Base-by-base conservation (phyloP, 805 yeast genomes). In the Candida sakaeoensis region DNA sequence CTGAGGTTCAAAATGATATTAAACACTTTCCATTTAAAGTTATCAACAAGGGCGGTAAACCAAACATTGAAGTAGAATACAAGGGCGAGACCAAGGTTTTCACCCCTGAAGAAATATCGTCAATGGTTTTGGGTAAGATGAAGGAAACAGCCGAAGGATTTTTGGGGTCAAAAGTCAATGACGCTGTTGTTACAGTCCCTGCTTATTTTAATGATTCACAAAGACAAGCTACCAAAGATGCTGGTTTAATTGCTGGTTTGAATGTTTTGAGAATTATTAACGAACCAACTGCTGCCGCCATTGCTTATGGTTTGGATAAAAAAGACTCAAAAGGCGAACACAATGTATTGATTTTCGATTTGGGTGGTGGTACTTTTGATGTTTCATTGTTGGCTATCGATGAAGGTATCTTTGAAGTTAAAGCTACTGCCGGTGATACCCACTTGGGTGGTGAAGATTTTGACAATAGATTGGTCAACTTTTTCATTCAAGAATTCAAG, bases 281-380 rank as follows among this genome's bases (percentile, higher is more conserved):
- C 50, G 72, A 66, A 51, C 72, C 72, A 33, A 67, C 72, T 22
- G 72, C 72, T 15, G 72, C 72, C 31, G 72, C 72, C 21, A 67
- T 67, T 49, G 72, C 72, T 23, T 67, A 67, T 47, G 72, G 72
- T 31, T 64, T 67, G 44, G 71, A 66, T 52, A 80, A 82, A 61
- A 65, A 77, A 65, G 76, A 60, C 43, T 42, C 55, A 19, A 57
- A 54, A 41, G 52, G 55, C 28, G 97, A 89, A 69, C 85, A 85
- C 57, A 90, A 89, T 67, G 87, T 89, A 51, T 80, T 89, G 58
- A 95, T 89, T 42, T 89, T 86, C 65, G 97, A 89, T 68, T 77
- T 89, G 56, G 97, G 97, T 77, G 97, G 97, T 69, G 97, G 97
- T 76, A 89, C 97, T 51, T 89, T 87, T 52, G 96, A 87, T 80